These are phyloP conservation scores for Solanum hybrid DNA, from an alignment of 305 asterid species.

Conservation along the genomic window DNA sequence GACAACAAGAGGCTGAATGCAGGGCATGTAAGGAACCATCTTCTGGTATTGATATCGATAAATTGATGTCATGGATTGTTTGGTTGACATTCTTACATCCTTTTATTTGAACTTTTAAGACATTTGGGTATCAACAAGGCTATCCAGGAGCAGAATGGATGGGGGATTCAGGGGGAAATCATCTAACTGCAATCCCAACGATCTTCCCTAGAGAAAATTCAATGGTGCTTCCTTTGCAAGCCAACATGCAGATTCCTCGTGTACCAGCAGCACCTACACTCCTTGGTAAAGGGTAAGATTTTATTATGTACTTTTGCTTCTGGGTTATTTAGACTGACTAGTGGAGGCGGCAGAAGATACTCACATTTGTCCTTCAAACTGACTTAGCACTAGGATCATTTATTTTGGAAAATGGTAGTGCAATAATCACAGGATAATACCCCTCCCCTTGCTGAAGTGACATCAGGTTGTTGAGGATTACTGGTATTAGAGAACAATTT, in stretches of 20 bases:
- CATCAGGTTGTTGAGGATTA: not conserved
- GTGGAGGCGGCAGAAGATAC: not conserved
- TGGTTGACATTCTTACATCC: slow-evolving; percentile 1
- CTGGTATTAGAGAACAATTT: not conserved
- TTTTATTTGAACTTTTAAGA: slow-evolving; percentile 23
- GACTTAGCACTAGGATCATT: not conserved
- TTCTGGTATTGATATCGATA: slow-evolving; percentile 11
- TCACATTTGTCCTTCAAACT: not conserved
- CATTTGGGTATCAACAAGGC: slow-evolving; percentile 43
- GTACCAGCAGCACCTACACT: slow-evolving; percentile 39
- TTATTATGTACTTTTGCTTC: not conserved
- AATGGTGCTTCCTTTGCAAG: slow-evolving; percentile 40
- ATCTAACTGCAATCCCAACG: slow-evolving; percentile 29
- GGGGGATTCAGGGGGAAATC: slow-evolving; percentile 31
- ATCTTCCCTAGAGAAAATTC: slow-evolving; percentile 34
- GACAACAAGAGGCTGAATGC: slow-evolving; percentile 83
- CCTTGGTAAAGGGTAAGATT: slow-evolving; percentile 68
- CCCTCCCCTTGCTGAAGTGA: not conserved
- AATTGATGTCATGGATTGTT: not conserved
- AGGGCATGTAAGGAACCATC: slow-evolving; percentile 47
- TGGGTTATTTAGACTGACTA: not conserved
- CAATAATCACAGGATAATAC: not conserved
- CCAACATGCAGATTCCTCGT: slow-evolving; percentile 33
- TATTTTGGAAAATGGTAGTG: not conserved
- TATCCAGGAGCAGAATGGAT: slow-evolving; percentile 34